A percentile compares a stretch with the other conserved stretches of the same genome.
These are phyloP conservation scores for Sporothrix curviconia DNA, from an alignment of 2,329 filamentous ascomycete species.

Conservation along the genomic window DNA sequence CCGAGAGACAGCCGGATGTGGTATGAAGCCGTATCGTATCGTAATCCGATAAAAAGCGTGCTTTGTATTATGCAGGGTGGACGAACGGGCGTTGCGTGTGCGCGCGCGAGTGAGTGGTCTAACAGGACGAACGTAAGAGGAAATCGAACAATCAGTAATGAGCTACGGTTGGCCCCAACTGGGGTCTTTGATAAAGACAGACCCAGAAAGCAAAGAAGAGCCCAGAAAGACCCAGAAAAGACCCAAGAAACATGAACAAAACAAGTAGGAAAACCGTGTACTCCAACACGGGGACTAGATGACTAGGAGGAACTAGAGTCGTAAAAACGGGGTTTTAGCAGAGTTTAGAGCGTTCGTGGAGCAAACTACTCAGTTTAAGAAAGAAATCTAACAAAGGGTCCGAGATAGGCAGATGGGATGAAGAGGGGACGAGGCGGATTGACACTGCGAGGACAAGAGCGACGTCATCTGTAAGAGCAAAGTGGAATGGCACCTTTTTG, in stretches of 20 bases:
- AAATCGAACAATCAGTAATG: slow-evolving; percentile 11
- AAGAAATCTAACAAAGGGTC: slow-evolving; percentile 4
- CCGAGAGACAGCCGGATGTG: neutral
- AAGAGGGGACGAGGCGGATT: neutral
- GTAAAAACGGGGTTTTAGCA: neutral
- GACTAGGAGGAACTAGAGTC: neutral
- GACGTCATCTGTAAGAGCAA: too few relatives aligned
- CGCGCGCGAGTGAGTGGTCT: neutral
- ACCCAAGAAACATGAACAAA: neutral
- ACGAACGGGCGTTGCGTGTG: too few relatives aligned
- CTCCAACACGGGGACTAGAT: slow-evolving; percentile 1
- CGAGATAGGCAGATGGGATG: slow-evolving; percentile 12
- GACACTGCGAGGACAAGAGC: neutral
- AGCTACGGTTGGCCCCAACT: neutral
- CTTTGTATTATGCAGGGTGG: slow-evolving; percentile 1
- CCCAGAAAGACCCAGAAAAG: neutral
- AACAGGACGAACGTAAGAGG: slow-evolving; percentile 6
- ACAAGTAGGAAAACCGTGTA: too few relatives aligned
- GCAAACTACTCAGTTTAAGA: slow-evolving; percentile 2
- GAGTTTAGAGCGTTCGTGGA: neutral
- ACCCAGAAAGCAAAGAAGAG: too few relatives aligned
- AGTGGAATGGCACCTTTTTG: too few relatives aligned
- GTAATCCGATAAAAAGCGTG: neutral
- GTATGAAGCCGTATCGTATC: neutral
- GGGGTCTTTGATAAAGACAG: neutral